A percentile compares a stretch with the other conserved stretches of the same genome.
Evolutionary conservation across 2,329 filamentous ascomycete genomes (phyloP).

Genomic region (Zalaria sp.): DNA sequence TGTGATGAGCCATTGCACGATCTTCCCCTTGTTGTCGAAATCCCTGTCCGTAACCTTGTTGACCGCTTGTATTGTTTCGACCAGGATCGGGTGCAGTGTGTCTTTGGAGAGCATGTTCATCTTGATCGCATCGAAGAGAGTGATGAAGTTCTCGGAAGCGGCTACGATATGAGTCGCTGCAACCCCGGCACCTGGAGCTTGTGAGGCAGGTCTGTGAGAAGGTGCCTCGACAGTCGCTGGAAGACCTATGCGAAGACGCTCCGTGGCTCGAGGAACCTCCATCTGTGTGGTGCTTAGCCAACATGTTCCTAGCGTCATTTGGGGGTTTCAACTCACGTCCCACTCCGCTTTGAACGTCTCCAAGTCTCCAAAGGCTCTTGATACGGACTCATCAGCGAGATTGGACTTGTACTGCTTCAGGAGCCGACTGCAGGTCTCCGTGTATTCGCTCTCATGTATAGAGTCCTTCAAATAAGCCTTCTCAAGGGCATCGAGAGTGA

Average conservation of each 20-base stretch:
- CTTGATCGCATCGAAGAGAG: slow-evolving; percentile 86
- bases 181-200: slow-evolving; percentile 19
- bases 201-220: slow-evolving; percentile 33
- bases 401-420: slow-evolving; percentile 96
- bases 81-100: slow-evolving; percentile 84
- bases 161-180: slow-evolving; percentile 57
- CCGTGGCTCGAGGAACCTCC: slow-evolving; percentile 86
- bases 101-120: slow-evolving; percentile 89
- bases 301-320: background rate
- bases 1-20: slow-evolving; percentile 95
- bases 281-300: slow-evolving; percentile 41
- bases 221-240: slow-evolving; percentile 61
- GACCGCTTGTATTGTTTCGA: slow-evolving; percentile 91
- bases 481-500: slow-evolving; percentile 88
- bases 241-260: slow-evolving; percentile 81
- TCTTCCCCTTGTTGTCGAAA: slow-evolving; percentile 91
- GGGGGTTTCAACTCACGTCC: slow-evolving; percentile 49
- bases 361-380: slow-evolving; percentile 71
- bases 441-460: slow-evolving; percentile 81
- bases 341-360: slow-evolving; percentile 86
- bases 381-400: slow-evolving; percentile 78
- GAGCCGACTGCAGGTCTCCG: slow-evolving; percentile 85
- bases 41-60: slow-evolving; percentile 94
- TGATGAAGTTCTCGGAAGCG: slow-evolving; percentile 97
- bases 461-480: slow-evolving; percentile 96